These are phyloP conservation scores for Aspergillus oerlinghausenensis DNA, from an alignment of 2,329 filamentous ascomycete species.

Conservation along the genomic window DNA sequence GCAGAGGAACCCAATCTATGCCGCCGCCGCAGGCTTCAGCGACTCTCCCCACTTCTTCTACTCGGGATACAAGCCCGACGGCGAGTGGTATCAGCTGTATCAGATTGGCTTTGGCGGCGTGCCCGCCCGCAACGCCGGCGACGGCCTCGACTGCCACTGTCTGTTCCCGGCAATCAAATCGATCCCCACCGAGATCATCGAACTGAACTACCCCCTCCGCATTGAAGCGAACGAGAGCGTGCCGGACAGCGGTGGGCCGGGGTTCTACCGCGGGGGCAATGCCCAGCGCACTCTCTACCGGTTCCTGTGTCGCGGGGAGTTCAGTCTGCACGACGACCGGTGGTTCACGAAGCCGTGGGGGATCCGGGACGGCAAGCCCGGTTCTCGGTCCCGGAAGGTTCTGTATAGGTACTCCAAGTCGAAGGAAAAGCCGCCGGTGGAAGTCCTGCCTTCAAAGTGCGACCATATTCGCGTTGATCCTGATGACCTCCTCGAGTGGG, in stretches of 20 bases:
- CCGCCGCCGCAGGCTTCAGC: constrained; percentile 48
- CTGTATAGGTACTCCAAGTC: constrained; percentile 41
- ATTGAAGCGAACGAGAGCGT: constrained; percentile 48
- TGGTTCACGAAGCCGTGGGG: constrained; percentile 50
- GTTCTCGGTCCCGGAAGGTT: constrained; percentile 40
- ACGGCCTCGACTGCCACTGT: constrained; percentile 49
- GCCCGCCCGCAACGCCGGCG: constrained; percentile 44
- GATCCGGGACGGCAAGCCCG: constrained; percentile 45
- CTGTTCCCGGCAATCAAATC: constrained; percentile 50
- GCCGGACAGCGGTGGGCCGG: constrained; percentile 46
- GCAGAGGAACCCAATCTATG: constrained; percentile 43
- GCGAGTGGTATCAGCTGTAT: constrained; percentile 48
- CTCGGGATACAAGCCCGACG: constrained; percentile 46
- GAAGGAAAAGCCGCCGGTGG: constrained; percentile 24
- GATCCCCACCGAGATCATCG: constrained; percentile 47
- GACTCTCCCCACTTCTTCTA: constrained; percentile 51
- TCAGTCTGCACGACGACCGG: constrained; percentile 47
- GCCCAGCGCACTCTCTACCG: constrained; percentile 47
- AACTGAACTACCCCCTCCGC: constrained; percentile 46
- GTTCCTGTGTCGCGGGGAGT: constrained; percentile 44
- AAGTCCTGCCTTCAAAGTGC: constrained; percentile 44
- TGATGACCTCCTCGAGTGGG: constrained; percentile 47
- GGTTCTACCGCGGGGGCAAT: constrained; percentile 47
- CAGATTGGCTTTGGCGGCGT: constrained; percentile 50
- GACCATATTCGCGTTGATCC: constrained; percentile 45